A percentile compares a stretch with the other conserved stretches of the same genome.
phyloP scores from a whole-genome alignment of 768 basidiomycete species.

The Xerocomus spinulosus region DNA sequence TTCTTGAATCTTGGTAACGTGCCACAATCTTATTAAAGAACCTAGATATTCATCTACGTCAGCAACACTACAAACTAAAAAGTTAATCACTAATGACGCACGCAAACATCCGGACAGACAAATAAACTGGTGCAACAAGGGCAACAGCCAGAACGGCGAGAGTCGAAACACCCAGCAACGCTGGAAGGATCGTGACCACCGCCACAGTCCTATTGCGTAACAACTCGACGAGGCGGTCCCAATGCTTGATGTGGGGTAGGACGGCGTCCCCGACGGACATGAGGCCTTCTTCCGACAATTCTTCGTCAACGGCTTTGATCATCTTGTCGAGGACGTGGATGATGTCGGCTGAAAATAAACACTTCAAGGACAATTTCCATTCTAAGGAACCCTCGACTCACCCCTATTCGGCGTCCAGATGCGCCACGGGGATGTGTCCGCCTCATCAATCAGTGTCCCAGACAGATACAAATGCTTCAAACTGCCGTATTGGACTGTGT shows the following conservation, averaged over 20 bases:
- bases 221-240: constrained; percentile 12
- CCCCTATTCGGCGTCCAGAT: constrained; percentile 17
- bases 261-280: constrained; percentile 14
- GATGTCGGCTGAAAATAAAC: constrained; percentile 10
- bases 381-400: background rate
- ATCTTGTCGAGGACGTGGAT: constrained; percentile 16
- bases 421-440: constrained; percentile 14
- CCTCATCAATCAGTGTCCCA: constrained; percentile 11
- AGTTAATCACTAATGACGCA: constrained; percentile 1
- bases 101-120: constrained; percentile 3
- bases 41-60: background rate
- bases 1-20: background rate
- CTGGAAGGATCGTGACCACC: constrained; percentile 9
- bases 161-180: constrained; percentile 16
- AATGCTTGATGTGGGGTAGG: constrained; percentile 18
- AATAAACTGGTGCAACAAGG: constrained; percentile 6
- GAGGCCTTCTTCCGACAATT: constrained; percentile 16
- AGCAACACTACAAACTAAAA: background rate
- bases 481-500: constrained; percentile 8
- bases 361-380: no score
- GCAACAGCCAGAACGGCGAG: constrained; percentile 13
- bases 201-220: constrained; percentile 4
- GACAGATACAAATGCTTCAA: constrained; percentile 17
- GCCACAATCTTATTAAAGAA: background rate
- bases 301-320: constrained; percentile 15